phyloP scores from a whole-genome alignment of 805 yeast genomes.

The Cyberlindnera xylosilytica region DNA sequence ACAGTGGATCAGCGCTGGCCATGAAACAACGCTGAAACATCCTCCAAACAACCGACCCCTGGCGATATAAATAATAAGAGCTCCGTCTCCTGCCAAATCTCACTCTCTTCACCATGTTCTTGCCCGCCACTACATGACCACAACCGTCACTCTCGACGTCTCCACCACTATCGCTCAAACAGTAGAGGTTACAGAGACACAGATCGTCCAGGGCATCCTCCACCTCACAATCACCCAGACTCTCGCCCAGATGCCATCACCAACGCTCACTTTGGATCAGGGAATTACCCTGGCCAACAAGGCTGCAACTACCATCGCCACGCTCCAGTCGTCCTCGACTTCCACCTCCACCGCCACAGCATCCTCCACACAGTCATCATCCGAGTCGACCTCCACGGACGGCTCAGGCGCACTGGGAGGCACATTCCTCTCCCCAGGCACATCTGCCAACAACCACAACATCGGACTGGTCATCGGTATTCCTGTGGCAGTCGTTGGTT shows the following conservation, averaged over 20 bases:
- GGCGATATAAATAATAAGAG: too few relatives aligned
- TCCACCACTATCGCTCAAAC: conserved; percentile 10
- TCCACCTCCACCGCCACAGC: conserved; percentile 12
- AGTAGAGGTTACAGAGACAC: conserved; percentile 11
- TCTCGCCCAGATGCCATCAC: not conserved
- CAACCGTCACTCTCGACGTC: conserved; percentile 7
- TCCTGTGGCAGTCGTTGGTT: conserved; percentile 25
- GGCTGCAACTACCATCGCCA: not conserved
- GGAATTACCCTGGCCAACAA: conserved; percentile 15
- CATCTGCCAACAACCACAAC: conserved; percentile 9
- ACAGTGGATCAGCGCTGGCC: too few relatives aligned
- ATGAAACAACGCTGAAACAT: too few relatives aligned
- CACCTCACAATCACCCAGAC: conserved; percentile 7
- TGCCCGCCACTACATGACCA: conserved; percentile 11
- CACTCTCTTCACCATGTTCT: too few relatives aligned
- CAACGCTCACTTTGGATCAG: not conserved
- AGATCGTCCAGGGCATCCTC: conserved; percentile 15
- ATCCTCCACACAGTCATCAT: conserved; percentile 13
- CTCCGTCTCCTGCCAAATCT: too few relatives aligned
- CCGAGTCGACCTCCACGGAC: not conserved
- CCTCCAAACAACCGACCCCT: too few relatives aligned
- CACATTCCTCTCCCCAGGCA: not conserved
- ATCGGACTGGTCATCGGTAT: conserved; percentile 26
- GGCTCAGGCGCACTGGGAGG: not conserved
- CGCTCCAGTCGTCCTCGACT: conserved; percentile 1